Evolutionary conservation across 73 alveolate genomes (phyloP).

Genomic region (Durusdinium trenchii): DNA sequence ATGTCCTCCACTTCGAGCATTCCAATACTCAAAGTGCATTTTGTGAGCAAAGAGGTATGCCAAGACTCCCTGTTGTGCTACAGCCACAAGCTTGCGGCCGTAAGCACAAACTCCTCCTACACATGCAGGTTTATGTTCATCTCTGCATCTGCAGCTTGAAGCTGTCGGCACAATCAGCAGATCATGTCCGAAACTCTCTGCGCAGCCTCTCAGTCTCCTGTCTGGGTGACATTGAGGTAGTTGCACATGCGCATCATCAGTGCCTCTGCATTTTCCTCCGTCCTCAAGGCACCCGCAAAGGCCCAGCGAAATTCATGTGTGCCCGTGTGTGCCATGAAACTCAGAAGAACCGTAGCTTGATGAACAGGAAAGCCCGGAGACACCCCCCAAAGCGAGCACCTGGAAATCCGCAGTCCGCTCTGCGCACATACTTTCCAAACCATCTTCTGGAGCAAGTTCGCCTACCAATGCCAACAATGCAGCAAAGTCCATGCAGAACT

Average conservation of each 20-base stretch:
- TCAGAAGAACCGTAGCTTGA: neutral
- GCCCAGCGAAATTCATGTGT: neutral
- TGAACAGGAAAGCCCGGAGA: neutral
- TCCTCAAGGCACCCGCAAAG: neutral
- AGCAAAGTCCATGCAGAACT: too few species aligned
- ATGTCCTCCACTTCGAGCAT: neutral
- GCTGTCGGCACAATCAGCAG: neutral
- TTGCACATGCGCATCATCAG: constrained; percentile 32
- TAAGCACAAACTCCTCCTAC: constrained; percentile 71
- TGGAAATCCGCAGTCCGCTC: constrained; percentile 5
- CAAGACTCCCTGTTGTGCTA: constrained; percentile 43
- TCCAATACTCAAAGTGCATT: too few species aligned
- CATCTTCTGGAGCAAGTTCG: constrained; percentile 55
- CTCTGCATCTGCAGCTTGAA: neutral
- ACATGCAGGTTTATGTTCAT: neutral
- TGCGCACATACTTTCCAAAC: constrained; percentile 58
- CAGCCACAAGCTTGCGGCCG: constrained; percentile 58
- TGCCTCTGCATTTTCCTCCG: constrained; percentile 54
- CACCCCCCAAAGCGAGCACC: neutral
- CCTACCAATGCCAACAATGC: too few species aligned
- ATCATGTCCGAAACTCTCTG: neutral
- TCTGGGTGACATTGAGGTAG: constrained; percentile 52
- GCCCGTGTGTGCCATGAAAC: neutral
- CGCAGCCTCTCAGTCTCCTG: constrained; percentile 25
- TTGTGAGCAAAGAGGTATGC: neutral